Evolutionary conservation across 108 stramenopile genomes (phyloP), one percentile per base, ranked within the genome.

Genomic region (Stephanodiscus triporus): DNA sequence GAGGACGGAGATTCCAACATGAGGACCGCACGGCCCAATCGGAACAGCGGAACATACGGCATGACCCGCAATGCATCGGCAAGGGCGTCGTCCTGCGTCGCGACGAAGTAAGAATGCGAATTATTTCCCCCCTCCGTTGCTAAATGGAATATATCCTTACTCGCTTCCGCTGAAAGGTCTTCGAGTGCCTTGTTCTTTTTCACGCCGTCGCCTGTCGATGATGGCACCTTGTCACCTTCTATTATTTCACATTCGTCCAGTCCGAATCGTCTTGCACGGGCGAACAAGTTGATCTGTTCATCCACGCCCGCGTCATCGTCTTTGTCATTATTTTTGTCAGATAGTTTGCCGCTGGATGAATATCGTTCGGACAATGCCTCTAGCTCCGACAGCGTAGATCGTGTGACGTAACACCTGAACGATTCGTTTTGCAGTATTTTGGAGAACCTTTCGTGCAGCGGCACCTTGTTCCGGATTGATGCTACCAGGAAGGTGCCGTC

Each of bases 401-500:
- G 71, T n/a, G 84, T 81, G 32, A 85, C 80, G 66, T 72, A 66
- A 53, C 74, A 69, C 9, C 55, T 42, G 72, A 81, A 77, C 22
- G 40, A 19, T 43, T 60, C 76, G 48, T 86, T 61, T 55, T 85
- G 86, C 19, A 87, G 50, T 17, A 72, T 75, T 45, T 82, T 84
- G 34, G 82, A 55, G 43, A 89, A 54, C 27, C 90, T 80, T 9
- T 89, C 86, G 5, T 47, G 27, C 30, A 88, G 60, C 0, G 86
- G 86, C 68, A 87, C 72, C 73, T 90, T 91, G 27, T 84, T 80
- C 54, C 86, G 66, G 54, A 91, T 77, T 40, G 89, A 59, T 0
- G 89, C 87, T 8, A 85, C 89, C 50, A 91, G 75, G 65, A 94
- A 90, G 55, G 81, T 89, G 10, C 88, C 91, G 68, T 94, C 93